Evolutionary conservation across 495 filamentous ascomycete species (phyloP), one percentile per base, ranked within the genome.

Genomic region (Cercophora samala): DNA sequence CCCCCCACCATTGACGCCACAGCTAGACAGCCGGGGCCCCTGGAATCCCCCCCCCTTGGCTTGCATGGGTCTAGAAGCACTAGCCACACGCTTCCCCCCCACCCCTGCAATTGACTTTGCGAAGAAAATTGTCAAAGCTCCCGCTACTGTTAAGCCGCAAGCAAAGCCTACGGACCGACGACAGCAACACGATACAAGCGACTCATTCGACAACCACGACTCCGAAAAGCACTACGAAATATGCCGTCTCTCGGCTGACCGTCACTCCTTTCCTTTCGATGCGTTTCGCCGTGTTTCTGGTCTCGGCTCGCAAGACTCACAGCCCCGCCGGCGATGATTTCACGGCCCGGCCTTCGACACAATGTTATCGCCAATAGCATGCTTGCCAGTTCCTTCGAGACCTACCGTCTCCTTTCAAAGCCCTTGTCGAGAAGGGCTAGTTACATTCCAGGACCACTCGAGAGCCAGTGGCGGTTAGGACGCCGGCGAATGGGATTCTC

Each of bases 391-490:
- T 59, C 75, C 80, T 54, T 77, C 76, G 61, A 78, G 72, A 62
- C 77, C 71, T 26, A 62, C 81, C 53, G 51, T 63, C 21, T 67
- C 75, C 4, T 64, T 73, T 22, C 63, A 59, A 54, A 76, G 82
- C 56, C 70, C 75, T 11, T 65, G 83, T 23, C 83, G 82, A 75
- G 80, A 17, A 66, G 74, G 64, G 66, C 64, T 5, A 68, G 72
- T 69, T 66, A 72, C 64, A 64, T 78, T 0, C 79, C 83, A 4
- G 84, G 83, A 0, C 84, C 84, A 22, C 76, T 86, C 67, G 84
- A 87, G 72, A 78, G 76, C 72, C 78, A 82, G 5, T 81, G 82
- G 42, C 79, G 83, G 21, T 68, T 85, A 61, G 83, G 84, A n/a
- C 83, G 77, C 62, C 76, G 84, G 63, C 78, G 78, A 25, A 81